Percentiles rank a stretch among this genome's conserved stretches.
These are phyloP conservation scores for Asclepias syriaca DNA, from an alignment of 257 asterid species.

Conservation along the genomic window DNA sequence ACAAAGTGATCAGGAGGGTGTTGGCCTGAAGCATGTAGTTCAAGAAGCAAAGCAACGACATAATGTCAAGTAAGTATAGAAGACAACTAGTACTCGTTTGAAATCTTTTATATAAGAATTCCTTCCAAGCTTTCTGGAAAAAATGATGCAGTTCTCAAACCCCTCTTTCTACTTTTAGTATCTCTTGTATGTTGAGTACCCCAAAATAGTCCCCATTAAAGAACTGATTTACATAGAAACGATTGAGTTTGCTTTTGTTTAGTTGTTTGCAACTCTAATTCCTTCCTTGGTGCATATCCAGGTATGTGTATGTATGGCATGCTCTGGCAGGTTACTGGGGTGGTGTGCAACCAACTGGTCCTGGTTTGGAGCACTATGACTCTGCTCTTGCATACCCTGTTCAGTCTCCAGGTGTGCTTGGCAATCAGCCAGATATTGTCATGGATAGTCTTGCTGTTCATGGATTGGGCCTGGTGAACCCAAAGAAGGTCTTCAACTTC, in stretches of 20 bases:
- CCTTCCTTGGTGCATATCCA: slow-evolving; percentile 18
- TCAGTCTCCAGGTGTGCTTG: slow-evolving; percentile 84
- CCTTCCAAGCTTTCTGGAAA: background rate
- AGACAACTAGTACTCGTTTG: background rate
- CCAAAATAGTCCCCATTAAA: background rate
- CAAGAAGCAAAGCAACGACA: slow-evolving; percentile 55
- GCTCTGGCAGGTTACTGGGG: slow-evolving; percentile 99
- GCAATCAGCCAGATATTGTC: slow-evolving; percentile 95
- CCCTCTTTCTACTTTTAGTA: background rate
- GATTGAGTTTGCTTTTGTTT: no score
- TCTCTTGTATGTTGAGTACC: background rate
- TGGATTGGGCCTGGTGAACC: slow-evolving; percentile 89
- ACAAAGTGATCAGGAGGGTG: slow-evolving; percentile 22
- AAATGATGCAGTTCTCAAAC: background rate
- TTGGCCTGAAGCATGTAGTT: slow-evolving; percentile 75
- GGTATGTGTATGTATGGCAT: slow-evolving; percentile 84
- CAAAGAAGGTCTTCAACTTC: slow-evolving; percentile 81
- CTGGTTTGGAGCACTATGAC: slow-evolving; percentile 87
- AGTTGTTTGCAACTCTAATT: background rate
- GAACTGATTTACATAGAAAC: background rate
- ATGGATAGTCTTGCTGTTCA: slow-evolving; percentile 94
- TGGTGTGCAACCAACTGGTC: slow-evolving; percentile 85
- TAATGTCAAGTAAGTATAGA: slow-evolving; percentile 53
- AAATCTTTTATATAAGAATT: background rate
- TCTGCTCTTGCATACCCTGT: slow-evolving; percentile 80